Evolutionary conservation across 768 basidiomycete species (phyloP).

Genomic region (Ramaria sp.): DNA sequence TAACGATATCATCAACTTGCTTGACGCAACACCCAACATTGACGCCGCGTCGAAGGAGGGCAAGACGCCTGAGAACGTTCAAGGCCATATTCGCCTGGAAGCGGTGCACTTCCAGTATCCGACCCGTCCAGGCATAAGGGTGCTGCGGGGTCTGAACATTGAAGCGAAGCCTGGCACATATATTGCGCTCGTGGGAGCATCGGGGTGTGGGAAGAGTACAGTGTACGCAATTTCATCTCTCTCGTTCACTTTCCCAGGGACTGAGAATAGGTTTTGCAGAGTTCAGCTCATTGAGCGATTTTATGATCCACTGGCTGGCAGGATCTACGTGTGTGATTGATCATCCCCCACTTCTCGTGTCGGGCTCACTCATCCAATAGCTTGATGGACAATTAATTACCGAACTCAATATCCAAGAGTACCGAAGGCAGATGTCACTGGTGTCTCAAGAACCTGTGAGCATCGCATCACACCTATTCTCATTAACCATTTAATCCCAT

Average conservation of each 20-base stretch:
- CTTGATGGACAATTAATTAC: slow-evolving; percentile 69
- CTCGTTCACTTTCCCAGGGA: neutral
- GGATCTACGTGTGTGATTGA: slow-evolving; percentile 39
- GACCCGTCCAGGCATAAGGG: slow-evolving; percentile 71
- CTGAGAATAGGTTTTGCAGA: slow-evolving; percentile 26
- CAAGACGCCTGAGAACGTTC: slow-evolving; percentile 33
- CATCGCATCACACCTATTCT: slow-evolving; percentile 11
- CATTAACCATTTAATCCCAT: neutral
- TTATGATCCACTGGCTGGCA: slow-evolving; percentile 69
- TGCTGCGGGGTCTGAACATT: slow-evolving; percentile 67
- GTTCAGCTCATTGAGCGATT: slow-evolving; percentile 83
- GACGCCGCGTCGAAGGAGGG: slow-evolving; percentile 69
- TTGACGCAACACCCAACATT: slow-evolving; percentile 68
- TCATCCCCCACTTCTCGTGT: slow-evolving; percentile 4
- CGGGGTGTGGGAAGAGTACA: slow-evolving; percentile 75
- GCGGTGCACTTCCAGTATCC: slow-evolving; percentile 87
- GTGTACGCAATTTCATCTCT: too few species aligned
- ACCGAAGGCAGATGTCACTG: slow-evolving; percentile 78
- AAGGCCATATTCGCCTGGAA: slow-evolving; percentile 66
- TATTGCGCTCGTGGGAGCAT: slow-evolving; percentile 72
- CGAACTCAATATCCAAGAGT: slow-evolving; percentile 73
- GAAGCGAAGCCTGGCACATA: slow-evolving; percentile 68
- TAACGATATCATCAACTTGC: slow-evolving; percentile 58
- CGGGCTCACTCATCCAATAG: slow-evolving; percentile 20
- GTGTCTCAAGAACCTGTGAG: slow-evolving; percentile 75